Percentiles rank a stretch among this genome's conserved stretches.
Conservation (phyloP, 768 basidiomycete species). For the Hygrocybe punicea region DNA sequence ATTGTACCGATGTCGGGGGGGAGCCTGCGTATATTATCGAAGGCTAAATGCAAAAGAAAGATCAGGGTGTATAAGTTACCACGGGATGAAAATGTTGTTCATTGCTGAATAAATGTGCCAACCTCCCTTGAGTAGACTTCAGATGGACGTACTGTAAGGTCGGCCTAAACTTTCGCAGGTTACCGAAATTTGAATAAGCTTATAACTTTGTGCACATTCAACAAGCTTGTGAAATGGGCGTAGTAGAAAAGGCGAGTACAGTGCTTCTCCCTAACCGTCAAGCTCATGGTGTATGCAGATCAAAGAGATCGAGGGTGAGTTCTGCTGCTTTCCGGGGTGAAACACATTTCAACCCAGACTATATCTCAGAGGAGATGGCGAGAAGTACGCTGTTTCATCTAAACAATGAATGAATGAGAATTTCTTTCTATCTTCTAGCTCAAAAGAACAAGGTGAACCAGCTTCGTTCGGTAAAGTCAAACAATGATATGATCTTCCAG, state of each 20-base stretch:
- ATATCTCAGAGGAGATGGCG: conserved; percentile 85
- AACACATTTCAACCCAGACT: not conserved
- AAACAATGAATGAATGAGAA: not conserved
- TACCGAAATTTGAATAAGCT: too few species aligned
- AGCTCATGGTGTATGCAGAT: conserved; percentile 50
- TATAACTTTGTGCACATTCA: too few species aligned
- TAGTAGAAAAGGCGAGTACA: conserved; percentile 78
- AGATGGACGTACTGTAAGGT: too few species aligned
- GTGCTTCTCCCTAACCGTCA: conserved; percentile 2
- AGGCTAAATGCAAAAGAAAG: too few species aligned
- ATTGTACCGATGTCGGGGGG: too few species aligned
- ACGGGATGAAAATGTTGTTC: too few species aligned
- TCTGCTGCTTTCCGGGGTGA: not conserved
- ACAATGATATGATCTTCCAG: conserved; percentile 20
- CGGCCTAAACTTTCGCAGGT: too few species aligned
- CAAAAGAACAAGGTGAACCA: conserved; percentile 89
- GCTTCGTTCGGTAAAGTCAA: not conserved
- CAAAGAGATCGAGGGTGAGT: conserved; percentile 91
- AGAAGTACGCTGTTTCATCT: conserved; percentile 62
- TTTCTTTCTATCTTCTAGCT: conserved; percentile 41
- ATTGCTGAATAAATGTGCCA: too few species aligned
- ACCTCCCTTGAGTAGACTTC: too few species aligned
- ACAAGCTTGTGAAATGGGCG: conserved; percentile 61
- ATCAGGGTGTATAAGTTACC: too few species aligned
- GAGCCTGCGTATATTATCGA: too few species aligned